Conservation (phyloP, 306 rosid species). For the Delonix regia region DNA sequence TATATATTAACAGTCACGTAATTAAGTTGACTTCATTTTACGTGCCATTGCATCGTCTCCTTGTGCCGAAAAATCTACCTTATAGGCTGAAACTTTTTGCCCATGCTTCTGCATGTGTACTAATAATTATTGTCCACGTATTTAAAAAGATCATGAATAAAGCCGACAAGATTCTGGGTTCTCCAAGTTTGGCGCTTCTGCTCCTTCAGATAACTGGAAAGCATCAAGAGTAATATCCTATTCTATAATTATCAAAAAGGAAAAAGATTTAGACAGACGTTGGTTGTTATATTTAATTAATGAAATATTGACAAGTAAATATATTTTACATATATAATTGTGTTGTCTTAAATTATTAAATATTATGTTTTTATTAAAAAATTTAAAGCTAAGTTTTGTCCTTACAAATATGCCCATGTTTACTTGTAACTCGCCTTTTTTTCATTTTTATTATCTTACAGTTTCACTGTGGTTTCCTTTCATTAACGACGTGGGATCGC, state of each 20-base stretch:
- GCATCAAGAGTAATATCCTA: constrained; percentile 5
- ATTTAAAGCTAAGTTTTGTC: too few species aligned
- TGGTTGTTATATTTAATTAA: too few species aligned
- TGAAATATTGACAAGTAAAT: too few species aligned
- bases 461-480: neutral
- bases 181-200: constrained; percentile 18
- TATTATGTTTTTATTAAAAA: too few species aligned
- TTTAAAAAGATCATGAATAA: constrained; percentile 18
- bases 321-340: too few species aligned
- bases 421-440: too few species aligned
- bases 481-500: neutral
- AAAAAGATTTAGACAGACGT: too few species aligned
- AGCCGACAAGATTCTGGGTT: constrained; percentile 20
- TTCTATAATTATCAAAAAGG: neutral
- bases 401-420: too few species aligned
- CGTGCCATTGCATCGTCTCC: constrained; percentile 1
- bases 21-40: constrained; percentile 16
- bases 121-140: constrained; percentile 9
- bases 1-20: constrained; percentile 46
- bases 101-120: constrained; percentile 22
- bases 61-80: constrained; percentile 15
- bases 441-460: neutral
- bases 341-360: too few species aligned
- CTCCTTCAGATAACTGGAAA: constrained; percentile 19
- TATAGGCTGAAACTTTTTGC: constrained; percentile 3